These are phyloP conservation scores for Apiospora kogelbergensis DNA, from an alignment of 2,329 filamentous ascomycete species.

Conservation along the genomic window DNA sequence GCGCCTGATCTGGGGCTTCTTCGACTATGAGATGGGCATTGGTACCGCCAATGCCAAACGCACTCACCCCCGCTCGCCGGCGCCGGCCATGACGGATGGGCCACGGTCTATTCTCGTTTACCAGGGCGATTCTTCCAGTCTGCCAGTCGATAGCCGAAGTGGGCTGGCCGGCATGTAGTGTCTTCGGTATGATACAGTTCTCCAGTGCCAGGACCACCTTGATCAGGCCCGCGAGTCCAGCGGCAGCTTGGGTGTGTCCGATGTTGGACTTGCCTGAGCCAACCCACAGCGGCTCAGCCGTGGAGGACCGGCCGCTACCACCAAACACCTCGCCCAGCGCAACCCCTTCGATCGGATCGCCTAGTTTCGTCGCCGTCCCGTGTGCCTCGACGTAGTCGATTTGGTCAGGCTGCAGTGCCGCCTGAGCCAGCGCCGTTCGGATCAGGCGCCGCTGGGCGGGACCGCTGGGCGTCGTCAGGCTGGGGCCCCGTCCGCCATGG, in stretches of 20 bases:
- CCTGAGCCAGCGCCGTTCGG: slow-evolving; percentile 17
- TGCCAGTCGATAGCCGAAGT: slow-evolving; percentile 27
- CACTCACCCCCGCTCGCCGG: slow-evolving; percentile 40
- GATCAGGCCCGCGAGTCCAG: slow-evolving; percentile 32
- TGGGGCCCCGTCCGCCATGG: slow-evolving; percentile 34
- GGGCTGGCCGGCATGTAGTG: slow-evolving; percentile 27
- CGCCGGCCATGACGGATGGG: slow-evolving; percentile 1
- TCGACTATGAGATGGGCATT: slow-evolving; percentile 41
- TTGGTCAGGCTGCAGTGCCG: slow-evolving; percentile 15
- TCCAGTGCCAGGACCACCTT: slow-evolving; percentile 39
- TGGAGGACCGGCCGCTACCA: neutral
- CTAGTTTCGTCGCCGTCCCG: slow-evolving; percentile 29
- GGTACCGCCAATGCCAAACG: slow-evolving; percentile 27
- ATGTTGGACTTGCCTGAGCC: slow-evolving; percentile 36
- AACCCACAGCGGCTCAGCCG: slow-evolving; percentile 17
- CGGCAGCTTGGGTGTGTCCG: slow-evolving; percentile 35
- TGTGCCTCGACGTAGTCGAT: slow-evolving; percentile 28
- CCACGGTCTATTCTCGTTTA: slow-evolving; percentile 13
- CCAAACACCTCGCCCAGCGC: slow-evolving; percentile 25
- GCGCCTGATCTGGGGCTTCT: neutral
- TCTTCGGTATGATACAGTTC: slow-evolving; percentile 30
- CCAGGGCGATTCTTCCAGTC: slow-evolving; percentile 23
- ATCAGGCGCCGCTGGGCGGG: slow-evolving; percentile 19
- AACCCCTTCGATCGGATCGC: slow-evolving; percentile 15
- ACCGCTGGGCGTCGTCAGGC: slow-evolving; percentile 20